A percentile compares a stretch with the other conserved stretches of the same genome.
phyloP scores from a whole-genome alignment of 306 rosid species.

The Cucumis hystrix region DNA sequence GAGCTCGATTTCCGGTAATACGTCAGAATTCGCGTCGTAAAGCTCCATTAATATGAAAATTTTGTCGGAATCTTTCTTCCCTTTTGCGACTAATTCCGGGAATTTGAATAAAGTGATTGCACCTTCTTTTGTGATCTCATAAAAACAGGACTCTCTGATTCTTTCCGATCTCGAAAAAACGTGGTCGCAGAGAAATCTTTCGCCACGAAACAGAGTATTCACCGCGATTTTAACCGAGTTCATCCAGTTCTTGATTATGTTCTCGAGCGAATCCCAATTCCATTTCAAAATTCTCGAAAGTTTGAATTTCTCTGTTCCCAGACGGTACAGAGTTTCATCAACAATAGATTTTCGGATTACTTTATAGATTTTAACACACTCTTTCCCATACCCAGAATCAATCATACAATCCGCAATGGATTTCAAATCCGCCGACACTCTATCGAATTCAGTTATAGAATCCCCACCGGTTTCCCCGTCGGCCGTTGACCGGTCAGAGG shows the following conservation, averaged over 20 bases:
- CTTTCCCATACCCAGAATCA: slow-evolving; percentile 35
- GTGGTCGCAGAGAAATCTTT: slow-evolving; percentile 31
- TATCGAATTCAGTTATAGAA: slow-evolving; percentile 12
- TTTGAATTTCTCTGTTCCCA: slow-evolving; percentile 24
- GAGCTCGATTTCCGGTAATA: slow-evolving; percentile 27
- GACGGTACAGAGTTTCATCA: slow-evolving; percentile 32
- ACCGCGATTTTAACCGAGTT: slow-evolving; percentile 20
- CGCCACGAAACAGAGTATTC: slow-evolving; percentile 27
- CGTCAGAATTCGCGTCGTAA: slow-evolving; percentile 23
- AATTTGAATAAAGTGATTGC: slow-evolving; percentile 28
- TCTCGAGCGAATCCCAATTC: slow-evolving; percentile 18
- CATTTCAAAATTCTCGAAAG: slow-evolving; percentile 23
- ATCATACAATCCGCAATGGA: slow-evolving; percentile 51
- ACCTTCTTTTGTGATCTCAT: slow-evolving; percentile 26
- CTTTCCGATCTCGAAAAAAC: slow-evolving; percentile 30
- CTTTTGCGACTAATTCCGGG: slow-evolving; percentile 25
- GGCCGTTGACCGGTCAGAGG: slow-evolving; percentile 11
- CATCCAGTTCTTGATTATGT: slow-evolving; percentile 23
- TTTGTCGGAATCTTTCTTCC: slow-evolving; percentile 21
- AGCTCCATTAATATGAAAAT: slow-evolving; percentile 27
- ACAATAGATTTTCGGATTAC: slow-evolving; percentile 23
- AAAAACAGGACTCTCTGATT: slow-evolving; percentile 31
- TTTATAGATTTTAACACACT: slow-evolving; percentile 30
- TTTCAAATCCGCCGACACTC: slow-evolving; percentile 19
- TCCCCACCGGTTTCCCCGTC: slow-evolving; percentile 12